These are phyloP conservation scores for Zasmidium angulare DNA, from an alignment of 2,329 filamentous ascomycete genomes.

Conservation along the genomic window DNA sequence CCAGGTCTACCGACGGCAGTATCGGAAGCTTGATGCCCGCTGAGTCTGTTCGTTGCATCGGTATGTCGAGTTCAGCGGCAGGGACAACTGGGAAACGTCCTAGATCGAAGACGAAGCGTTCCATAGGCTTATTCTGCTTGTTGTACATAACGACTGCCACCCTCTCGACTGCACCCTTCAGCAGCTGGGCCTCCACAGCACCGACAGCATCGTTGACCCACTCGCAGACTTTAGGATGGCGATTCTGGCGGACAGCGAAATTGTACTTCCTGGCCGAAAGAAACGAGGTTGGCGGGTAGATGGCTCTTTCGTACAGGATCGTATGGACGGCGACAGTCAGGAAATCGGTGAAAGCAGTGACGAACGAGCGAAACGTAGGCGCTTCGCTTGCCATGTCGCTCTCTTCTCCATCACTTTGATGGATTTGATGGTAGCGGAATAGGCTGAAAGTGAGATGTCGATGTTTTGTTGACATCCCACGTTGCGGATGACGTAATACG, in stretches of 20 bases:
- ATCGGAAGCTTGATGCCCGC: conserved; percentile 26
- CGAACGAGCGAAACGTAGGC: conserved; percentile 55
- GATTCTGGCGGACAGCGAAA: conserved; percentile 78
- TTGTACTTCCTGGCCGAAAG: conserved; percentile 78
- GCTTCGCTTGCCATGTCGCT: conserved; percentile 22
- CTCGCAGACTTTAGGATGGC: conserved; percentile 79
- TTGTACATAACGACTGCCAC: conserved; percentile 59
- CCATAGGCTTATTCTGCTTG: conserved; percentile 53
- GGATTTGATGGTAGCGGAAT: neutral
- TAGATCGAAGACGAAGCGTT: conserved; percentile 63
- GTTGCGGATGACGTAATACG: neutral
- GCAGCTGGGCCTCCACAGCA: conserved; percentile 69
- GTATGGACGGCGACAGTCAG: conserved; percentile 81
- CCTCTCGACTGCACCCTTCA: conserved; percentile 56
- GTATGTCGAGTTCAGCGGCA: conserved; percentile 49
- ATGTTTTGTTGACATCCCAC: neutral
- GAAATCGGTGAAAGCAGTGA: conserved; percentile 73
- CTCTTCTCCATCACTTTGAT: neutral
- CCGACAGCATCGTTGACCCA: conserved; percentile 82
- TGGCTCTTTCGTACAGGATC: conserved; percentile 75
- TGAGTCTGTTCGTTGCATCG: conserved; percentile 44
- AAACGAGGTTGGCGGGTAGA: conserved; percentile 79
- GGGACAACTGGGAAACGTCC: conserved; percentile 54
- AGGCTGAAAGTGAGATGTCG: neutral
- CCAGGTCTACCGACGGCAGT: conserved; percentile 54